Evolutionary conservation across 495 filamentous ascomycete genomes (phyloP).

Genomic region (Letharia lupina): DNA sequence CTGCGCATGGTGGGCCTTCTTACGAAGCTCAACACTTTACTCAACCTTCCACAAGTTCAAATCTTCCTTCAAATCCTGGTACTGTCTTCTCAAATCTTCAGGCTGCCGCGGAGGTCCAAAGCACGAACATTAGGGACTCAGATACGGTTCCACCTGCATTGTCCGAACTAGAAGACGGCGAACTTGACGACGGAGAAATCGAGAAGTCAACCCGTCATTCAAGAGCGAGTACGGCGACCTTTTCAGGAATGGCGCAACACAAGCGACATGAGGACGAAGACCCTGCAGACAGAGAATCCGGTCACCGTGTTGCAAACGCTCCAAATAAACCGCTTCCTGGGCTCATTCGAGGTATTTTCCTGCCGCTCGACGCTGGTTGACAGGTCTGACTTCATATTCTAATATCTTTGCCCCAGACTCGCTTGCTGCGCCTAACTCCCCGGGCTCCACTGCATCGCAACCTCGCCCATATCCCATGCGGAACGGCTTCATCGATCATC

Average conservation of each 20-base stretch:
- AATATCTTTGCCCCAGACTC: neutral
- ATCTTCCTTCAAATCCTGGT: neutral
- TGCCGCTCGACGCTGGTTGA: neutral
- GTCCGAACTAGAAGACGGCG: conserved; percentile 56
- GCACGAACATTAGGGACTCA: neutral
- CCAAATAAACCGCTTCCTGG: neutral
- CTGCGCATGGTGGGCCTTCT: neutral
- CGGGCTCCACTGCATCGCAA: neutral
- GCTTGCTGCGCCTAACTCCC: neutral
- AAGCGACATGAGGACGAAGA: conserved; percentile 1
- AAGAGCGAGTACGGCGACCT: conserved; percentile 12
- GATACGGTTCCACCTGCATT: neutral
- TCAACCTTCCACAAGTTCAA: neutral
- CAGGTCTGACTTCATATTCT: neutral
- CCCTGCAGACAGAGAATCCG: neutral
- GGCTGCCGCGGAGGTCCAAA: neutral
- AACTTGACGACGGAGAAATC: conserved; percentile 59
- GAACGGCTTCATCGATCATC: neutral
- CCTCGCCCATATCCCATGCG: neutral
- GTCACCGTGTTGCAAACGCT: neutral
- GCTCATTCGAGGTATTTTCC: neutral
- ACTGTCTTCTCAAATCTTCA: neutral
- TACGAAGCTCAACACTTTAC: conserved; percentile 2
- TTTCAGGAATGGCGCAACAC: neutral
- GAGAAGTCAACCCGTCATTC: conserved; percentile 30